phyloP scores from a whole-genome alignment of 2,329 filamentous ascomycete genomes.

The Delphinella strobiligena region DNA sequence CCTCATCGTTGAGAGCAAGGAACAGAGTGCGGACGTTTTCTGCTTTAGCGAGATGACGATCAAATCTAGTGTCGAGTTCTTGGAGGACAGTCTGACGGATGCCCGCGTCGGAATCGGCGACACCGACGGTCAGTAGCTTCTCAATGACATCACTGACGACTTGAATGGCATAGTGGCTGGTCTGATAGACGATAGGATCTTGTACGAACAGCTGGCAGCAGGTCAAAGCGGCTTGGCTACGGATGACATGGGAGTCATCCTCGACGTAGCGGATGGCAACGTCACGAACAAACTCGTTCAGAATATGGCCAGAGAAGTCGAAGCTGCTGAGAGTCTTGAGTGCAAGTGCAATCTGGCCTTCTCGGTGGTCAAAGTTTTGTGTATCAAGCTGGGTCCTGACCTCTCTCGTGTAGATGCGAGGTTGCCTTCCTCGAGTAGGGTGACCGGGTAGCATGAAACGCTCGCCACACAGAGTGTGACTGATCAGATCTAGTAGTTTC shows the following conservation, averaged over 20 bases:
- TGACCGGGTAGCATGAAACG: constrained; percentile 88
- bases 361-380: constrained; percentile 64
- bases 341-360: constrained; percentile 82
- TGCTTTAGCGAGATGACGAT: constrained; percentile 90
- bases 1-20: constrained; percentile 88
- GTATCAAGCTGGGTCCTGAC: constrained; percentile 74
- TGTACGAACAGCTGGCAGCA: constrained; percentile 96
- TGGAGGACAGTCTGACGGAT: constrained; percentile 82
- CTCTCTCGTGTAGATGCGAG: constrained; percentile 58
- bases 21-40: constrained; percentile 96
- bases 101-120: constrained; percentile 77
- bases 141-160: constrained; percentile 98
- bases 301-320: constrained; percentile 79
- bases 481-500: constrained; percentile 85
- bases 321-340: constrained; percentile 96
- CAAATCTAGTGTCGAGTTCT: constrained; percentile 86
- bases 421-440: constrained; percentile 70
- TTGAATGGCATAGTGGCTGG: constrained; percentile 89
- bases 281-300: constrained; percentile 97
- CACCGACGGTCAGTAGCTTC: constrained; percentile 85
- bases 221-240: constrained; percentile 87
- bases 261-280: constrained; percentile 98
- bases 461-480: constrained; percentile 81
- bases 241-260: constrained; percentile 84
- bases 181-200: constrained; percentile 96